Base-by-base conservation (phyloP, 164 flowering plant genomes). In the Platanus orientalis region DNA sequence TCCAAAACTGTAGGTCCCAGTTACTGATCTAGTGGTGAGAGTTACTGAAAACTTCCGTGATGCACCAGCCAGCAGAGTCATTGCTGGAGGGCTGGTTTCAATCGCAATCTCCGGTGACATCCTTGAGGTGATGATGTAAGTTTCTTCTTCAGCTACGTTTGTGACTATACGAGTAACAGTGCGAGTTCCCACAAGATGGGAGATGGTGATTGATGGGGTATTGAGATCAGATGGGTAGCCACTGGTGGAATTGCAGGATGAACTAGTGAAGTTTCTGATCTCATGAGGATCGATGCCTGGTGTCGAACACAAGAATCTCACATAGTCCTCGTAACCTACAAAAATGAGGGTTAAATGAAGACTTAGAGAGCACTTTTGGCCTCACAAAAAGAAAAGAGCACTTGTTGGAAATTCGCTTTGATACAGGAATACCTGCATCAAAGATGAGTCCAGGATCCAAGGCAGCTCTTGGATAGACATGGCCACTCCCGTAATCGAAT, bases 401-500 rank as follows among this genome's bases (percentile, higher is more conserved):
- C n/a, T n/a, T n/a, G n/a, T n/a, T n/a, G n/a, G n/a, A n/a, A n/a
- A n/a, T n/a, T n/a, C n/a, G n/a, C n/a, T n/a, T n/a, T n/a, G n/a
- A n/a, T n/a, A n/a, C n/a, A n/a, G n/a, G 61, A n/a, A 28, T 71
- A 87, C 99, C 99, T 76, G 96, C 87, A 76, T 95, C 94, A 52
- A 89, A 90, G 64, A 95, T 69, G 56, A 95, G 94, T 61, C 99
- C 97, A n/a, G 97, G 99, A 73, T 95, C 92, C 50, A 95, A 70
- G 42, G 99, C 95, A 51, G 96, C 97, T 75, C 83, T 77, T 19
- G 99, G 97, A 70, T 81, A 79, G 28, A 95, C 97, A 78, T 90
- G 96, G 47, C 99, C 97, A 77, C 96, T 84, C 21, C 99, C 99
- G 70, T 77, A 92, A 68, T 95, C 99, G 71, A 95, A 91, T 59